phyloP scores from a whole-genome alignment of 78 protist species.

The slime mould (Dictyostelium discoideum) region DNA sequence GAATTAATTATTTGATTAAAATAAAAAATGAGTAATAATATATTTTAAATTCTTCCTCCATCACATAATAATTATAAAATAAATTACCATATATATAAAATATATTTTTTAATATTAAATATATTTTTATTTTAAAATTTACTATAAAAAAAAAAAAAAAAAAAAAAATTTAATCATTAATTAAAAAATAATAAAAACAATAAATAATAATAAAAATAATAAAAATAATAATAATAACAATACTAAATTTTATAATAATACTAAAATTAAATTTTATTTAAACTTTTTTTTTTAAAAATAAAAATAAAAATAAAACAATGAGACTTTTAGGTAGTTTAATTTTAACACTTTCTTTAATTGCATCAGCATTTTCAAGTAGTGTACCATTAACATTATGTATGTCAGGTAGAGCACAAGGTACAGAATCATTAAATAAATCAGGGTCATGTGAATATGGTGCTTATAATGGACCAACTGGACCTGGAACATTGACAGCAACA shows the following conservation, averaged over 20 bases:
- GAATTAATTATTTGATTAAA: not conserved
- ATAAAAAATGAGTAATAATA: not conserved
- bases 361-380: not conserved
- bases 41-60: not conserved
- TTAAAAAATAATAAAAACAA: not conserved
- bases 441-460: constrained; percentile 68
- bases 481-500: constrained; percentile 41
- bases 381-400: constrained; percentile 33
- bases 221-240: not conserved
- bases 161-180: not conserved
- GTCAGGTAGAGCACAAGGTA: constrained; percentile 14
- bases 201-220: not conserved
- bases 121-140: not conserved
- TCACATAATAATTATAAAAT: not conserved
- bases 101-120: not conserved
- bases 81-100: not conserved
- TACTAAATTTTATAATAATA: not conserved
- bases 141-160: not conserved
- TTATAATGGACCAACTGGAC: constrained; percentile 12
- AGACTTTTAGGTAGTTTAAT: not conserved
- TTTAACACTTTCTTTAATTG: not conserved
- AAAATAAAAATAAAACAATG: not conserved
- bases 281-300: not conserved
- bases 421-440: constrained; percentile 32
- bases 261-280: not conserved